Evolutionary conservation across 345 rosid genomes (phyloP).

Genomic region (Nasturtium officinale): DNA sequence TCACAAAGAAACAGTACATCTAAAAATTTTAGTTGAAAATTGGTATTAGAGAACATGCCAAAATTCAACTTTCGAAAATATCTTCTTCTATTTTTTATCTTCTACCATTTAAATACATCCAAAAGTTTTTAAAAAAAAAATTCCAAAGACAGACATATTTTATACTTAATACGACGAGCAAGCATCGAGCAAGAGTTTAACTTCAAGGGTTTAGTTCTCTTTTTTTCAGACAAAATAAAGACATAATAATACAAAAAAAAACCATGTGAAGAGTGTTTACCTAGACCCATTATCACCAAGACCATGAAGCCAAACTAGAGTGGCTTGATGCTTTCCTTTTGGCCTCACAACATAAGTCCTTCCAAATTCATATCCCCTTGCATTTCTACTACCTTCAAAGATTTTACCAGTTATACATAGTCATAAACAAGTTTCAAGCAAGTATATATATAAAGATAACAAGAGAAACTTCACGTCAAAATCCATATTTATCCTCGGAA

Average conservation of each 20-base stretch:
- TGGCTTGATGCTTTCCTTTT: constrained; percentile 76
- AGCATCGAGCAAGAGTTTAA: background rate
- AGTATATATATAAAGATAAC: background rate
- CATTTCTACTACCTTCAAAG: constrained; percentile 61
- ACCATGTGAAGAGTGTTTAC: constrained; percentile 40
- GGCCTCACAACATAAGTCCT: constrained; percentile 82
- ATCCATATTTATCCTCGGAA: background rate
- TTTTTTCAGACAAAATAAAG: background rate
- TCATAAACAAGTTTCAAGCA: constrained; percentile 6
- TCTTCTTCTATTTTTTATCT: constrained; percentile 24
- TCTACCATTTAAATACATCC: constrained; percentile 20
- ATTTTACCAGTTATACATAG: constrained; percentile 27
- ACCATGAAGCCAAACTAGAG: constrained; percentile 78
- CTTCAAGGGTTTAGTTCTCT: background rate
- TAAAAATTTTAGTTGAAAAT: constrained; percentile 38
- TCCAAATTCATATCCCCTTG: constrained; percentile 69
- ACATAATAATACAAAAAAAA: constrained; percentile 8
- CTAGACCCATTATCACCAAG: constrained; percentile 82
- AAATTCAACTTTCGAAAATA: constrained; percentile 48
- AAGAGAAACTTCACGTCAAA: background rate
- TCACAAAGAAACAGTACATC: constrained; percentile 27
- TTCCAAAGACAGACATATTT: constrained; percentile 22
- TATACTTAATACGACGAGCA: constrained; percentile 14
- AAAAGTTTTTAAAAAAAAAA: constrained; percentile 9
- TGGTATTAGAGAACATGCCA: constrained; percentile 53